Conservation (phyloP, 495 filamentous ascomycete species). For the Hypoxylon cercidicola region DNA sequence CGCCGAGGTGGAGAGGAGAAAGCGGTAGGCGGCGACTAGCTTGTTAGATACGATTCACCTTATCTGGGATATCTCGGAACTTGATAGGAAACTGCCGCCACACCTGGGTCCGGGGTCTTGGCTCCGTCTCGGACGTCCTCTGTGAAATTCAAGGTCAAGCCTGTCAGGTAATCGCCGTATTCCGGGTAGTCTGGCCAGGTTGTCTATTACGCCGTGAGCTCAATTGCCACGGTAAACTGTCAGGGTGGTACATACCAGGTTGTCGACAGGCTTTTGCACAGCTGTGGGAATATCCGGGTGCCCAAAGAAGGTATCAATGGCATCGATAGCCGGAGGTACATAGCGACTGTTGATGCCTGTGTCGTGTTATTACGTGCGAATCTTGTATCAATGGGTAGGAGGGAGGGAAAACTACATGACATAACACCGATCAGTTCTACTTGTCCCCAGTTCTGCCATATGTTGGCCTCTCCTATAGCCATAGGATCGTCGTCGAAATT, state of each 20-base stretch:
- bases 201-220: slow-evolving; percentile 30
- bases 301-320: slow-evolving; percentile 47
- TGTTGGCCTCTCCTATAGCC: slow-evolving; percentile 28
- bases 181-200: slow-evolving; percentile 35
- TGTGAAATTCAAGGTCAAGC: slow-evolving; percentile 56
- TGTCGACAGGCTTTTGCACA: slow-evolving; percentile 44
- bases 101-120: slow-evolving; percentile 45
- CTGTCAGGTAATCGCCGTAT: slow-evolving; percentile 50
- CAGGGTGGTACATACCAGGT: slow-evolving; percentile 33
- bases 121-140: slow-evolving; percentile 53
- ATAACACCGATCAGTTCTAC: slow-evolving; percentile 35
- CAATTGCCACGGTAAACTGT: background rate
- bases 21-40: slow-evolving; percentile 45
- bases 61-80: background rate
- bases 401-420: slow-evolving; percentile 20
- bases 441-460: slow-evolving; percentile 29
- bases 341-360: slow-evolving; percentile 45
- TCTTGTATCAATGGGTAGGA: no score
- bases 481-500: slow-evolving; percentile 34
- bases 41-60: slow-evolving; percentile 8
- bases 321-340: slow-evolving; percentile 44
- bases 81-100: background rate
- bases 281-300: slow-evolving; percentile 45
- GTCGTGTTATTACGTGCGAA: background rate
- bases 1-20: slow-evolving; percentile 51